These are phyloP conservation scores for Mycosarcoma mackinlayi DNA, from an alignment of 1,284 basidiomycete genomes.

Conservation along the genomic window DNA sequence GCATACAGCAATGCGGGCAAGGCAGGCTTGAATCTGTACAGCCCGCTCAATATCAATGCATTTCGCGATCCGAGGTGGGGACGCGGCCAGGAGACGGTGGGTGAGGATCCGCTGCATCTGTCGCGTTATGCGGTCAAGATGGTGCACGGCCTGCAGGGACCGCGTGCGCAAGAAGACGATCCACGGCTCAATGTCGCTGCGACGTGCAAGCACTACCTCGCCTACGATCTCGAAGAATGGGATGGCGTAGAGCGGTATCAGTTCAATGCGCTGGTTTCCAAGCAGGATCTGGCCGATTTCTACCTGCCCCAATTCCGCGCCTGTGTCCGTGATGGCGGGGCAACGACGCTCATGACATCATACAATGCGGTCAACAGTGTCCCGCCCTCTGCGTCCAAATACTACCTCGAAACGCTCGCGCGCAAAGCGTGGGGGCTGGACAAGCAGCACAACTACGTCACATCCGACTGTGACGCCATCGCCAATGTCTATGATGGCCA, in stretches of 20 bases:
- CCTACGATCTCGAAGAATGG: slow-evolving; percentile 22
- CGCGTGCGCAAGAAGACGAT: not conserved
- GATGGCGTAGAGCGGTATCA: slow-evolving; percentile 27
- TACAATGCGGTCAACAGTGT: slow-evolving; percentile 34
- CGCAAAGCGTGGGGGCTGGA: slow-evolving; percentile 19
- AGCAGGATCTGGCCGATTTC: slow-evolving; percentile 36
- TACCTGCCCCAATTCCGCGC: slow-evolving; percentile 31
- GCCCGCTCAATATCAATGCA: slow-evolving; percentile 30
- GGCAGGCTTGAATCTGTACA: slow-evolving; percentile 23
- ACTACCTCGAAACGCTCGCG: slow-evolving; percentile 25
- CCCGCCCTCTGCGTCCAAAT: slow-evolving; percentile 23
- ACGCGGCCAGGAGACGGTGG: slow-evolving; percentile 25
- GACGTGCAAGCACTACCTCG: slow-evolving; percentile 32
- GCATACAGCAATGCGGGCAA: slow-evolving; percentile 31
- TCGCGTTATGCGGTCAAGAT: slow-evolving; percentile 13
- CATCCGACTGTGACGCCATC: slow-evolving; percentile 28
- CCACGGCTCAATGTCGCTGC: slow-evolving; percentile 12
- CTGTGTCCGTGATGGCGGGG: slow-evolving; percentile 25
- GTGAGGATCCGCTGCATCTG: slow-evolving; percentile 29
- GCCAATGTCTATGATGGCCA: slow-evolving; percentile 35
- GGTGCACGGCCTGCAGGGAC: slow-evolving; percentile 20
- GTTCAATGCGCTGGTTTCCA: slow-evolving; percentile 27
- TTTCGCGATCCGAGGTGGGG: slow-evolving; percentile 38
- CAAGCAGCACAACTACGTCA: slow-evolving; percentile 29
- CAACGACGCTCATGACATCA: slow-evolving; percentile 20